These are phyloP conservation scores for Ustilago bromivora DNA, from an alignment of 1,284 basidiomycete species.

Conservation along the genomic window DNA sequence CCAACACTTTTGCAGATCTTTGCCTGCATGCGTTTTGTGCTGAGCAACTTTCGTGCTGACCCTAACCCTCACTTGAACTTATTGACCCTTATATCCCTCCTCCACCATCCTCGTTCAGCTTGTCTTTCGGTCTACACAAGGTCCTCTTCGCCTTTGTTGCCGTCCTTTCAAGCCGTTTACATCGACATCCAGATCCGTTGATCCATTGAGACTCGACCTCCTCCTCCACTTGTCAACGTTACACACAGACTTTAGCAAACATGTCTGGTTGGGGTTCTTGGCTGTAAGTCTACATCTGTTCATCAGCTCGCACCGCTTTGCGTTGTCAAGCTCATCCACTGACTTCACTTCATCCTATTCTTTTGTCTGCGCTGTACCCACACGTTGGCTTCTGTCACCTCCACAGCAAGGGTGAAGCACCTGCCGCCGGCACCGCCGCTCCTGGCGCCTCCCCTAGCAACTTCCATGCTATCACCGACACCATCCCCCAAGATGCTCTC, in stretches of 20 bases:
- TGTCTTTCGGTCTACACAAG: conserved; percentile 1
- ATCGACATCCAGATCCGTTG: background rate
- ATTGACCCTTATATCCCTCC: background rate
- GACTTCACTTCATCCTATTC: background rate
- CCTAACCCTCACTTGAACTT: background rate
- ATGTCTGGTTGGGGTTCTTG: conserved; percentile 68
- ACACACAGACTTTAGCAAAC: conserved; percentile 9
- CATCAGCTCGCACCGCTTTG: background rate
- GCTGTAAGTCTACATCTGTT: conserved; percentile 53
- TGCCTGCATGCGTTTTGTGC: background rate
- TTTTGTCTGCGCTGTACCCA: background rate
- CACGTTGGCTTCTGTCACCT: background rate
- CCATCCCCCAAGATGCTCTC: conserved; percentile 71
- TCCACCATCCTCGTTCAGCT: conserved; percentile 5
- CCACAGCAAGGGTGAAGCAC: conserved; percentile 36
- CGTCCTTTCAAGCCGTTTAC: background rate
- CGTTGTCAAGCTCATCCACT: background rate
- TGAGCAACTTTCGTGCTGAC: background rate
- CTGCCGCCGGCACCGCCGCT: conserved; percentile 19
- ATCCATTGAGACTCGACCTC: background rate
- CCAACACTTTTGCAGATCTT: conserved; percentile 7
- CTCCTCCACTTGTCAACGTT: background rate
- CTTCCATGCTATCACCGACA: conserved; percentile 65
- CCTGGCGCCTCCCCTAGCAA: conserved; percentile 53
- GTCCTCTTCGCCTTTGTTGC: background rate